Evolutionary conservation across 805 yeast genomes (phyloP).

Genomic region (Teunomyces gatunensis): DNA sequence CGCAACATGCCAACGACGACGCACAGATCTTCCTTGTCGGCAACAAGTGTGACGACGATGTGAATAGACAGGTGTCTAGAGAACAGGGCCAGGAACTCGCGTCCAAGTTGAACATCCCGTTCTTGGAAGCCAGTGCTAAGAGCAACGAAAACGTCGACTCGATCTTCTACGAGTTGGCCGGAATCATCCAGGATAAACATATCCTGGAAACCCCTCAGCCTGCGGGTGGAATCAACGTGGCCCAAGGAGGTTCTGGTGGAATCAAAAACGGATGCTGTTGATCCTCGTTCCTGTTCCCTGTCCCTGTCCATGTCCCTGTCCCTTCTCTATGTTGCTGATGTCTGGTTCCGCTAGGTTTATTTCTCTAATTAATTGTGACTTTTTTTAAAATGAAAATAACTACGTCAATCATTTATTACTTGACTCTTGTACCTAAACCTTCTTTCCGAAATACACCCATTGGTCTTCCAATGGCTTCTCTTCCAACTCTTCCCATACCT

Average conservation of each 20-base stretch:
- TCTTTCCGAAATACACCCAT: constrained; percentile 79
- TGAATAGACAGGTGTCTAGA: constrained; percentile 77
- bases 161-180: constrained; percentile 85
- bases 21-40: constrained; percentile 94
- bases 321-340: not conserved
- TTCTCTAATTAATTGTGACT: constrained; percentile 3
- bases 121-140: constrained; percentile 95
- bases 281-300: too few species aligned
- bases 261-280: constrained; percentile 41
- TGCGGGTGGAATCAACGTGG: constrained; percentile 40
- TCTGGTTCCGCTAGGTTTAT: not conserved
- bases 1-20: constrained; percentile 94
- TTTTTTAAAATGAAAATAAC: not conserved
- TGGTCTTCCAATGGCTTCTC: constrained; percentile 79
- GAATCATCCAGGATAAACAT: constrained; percentile 78
- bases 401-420: not conserved
- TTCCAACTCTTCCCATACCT: constrained; percentile 76
- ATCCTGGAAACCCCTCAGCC: constrained; percentile 36
- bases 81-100: constrained; percentile 94
- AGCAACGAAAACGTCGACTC: constrained; percentile 89
- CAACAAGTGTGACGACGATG: constrained; percentile 90
- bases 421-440: constrained; percentile 31
- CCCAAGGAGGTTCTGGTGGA: constrained; percentile 25
- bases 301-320: too few species aligned
- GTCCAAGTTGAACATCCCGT: constrained; percentile 80